A percentile compares a stretch with the other conserved stretches of the same genome.
phyloP scores from a whole-genome alignment of 768 basidiomycete genomes.

The Coprinellus micaceus region DNA sequence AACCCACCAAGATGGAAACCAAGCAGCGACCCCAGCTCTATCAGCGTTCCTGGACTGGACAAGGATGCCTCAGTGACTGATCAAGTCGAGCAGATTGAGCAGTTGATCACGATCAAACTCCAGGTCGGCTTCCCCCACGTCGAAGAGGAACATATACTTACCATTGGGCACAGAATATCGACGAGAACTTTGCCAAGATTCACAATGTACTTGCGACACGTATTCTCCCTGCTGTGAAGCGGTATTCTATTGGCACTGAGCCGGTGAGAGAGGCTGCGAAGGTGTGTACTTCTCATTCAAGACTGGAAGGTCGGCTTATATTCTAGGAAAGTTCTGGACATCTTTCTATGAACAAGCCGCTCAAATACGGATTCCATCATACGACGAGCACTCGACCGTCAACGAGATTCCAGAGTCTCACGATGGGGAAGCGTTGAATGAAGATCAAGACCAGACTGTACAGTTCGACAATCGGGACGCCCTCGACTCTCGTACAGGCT shows the following conservation, averaged over 20 bases:
- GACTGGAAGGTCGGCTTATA: not conserved
- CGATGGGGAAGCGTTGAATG: slow-evolving; percentile 19
- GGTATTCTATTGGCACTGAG: slow-evolving; percentile 82
- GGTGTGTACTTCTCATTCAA: slow-evolving; percentile 36
- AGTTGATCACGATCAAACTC: slow-evolving; percentile 87
- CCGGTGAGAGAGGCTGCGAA: slow-evolving; percentile 88
- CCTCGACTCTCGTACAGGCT: slow-evolving; percentile 17
- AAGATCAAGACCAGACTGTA: slow-evolving; percentile 23
- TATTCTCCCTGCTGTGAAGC: slow-evolving; percentile 84
- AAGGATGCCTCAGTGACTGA: slow-evolving; percentile 63
- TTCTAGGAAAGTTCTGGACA: slow-evolving; percentile 81
- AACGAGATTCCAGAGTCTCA: slow-evolving; percentile 44
- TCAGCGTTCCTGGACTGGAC: slow-evolving; percentile 71
- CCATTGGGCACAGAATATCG: slow-evolving; percentile 64
- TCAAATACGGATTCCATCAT: slow-evolving; percentile 75
- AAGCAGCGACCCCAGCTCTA: slow-evolving; percentile 56
- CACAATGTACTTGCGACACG: slow-evolving; percentile 79
- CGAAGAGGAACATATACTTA: not conserved
- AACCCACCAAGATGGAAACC: slow-evolving; percentile 69
- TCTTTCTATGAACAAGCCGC: slow-evolving; percentile 95
- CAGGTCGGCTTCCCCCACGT: slow-evolving; percentile 51
- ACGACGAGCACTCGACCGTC: slow-evolving; percentile 60
- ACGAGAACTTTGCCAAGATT: slow-evolving; percentile 89
- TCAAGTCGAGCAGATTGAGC: slow-evolving; percentile 94
- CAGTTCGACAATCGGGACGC: slow-evolving; percentile 15